These are phyloP conservation scores for Ceratocystis ficicola DNA, from an alignment of 2,329 filamentous ascomycete species.

Conservation along the genomic window DNA sequence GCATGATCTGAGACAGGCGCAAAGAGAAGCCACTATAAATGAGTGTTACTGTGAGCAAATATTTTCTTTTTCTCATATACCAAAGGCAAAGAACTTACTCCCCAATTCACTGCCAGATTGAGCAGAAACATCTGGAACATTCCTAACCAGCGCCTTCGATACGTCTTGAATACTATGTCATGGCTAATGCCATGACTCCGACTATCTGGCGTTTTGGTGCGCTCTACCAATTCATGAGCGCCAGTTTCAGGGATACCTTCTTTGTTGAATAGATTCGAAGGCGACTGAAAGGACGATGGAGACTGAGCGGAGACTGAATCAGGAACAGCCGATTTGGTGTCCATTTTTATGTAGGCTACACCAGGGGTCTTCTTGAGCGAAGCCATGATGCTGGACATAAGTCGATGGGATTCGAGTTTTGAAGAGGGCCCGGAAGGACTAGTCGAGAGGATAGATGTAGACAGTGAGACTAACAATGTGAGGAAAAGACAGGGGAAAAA, in stretches of 20 bases:
- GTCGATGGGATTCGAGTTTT: background rate
- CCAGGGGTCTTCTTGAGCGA: background rate
- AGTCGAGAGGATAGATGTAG: background rate
- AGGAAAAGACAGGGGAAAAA: conserved; percentile 1
- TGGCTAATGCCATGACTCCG: conserved; percentile 6
- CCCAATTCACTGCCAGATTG: conserved; percentile 91
- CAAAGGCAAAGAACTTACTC: conserved; percentile 47
- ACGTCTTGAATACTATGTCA: conserved; percentile 36
- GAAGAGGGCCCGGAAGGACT: background rate
- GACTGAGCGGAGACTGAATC: background rate
- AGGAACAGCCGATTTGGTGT: background rate
- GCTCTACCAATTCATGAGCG: background rate
- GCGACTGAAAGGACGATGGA: background rate
- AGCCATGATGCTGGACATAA: conserved; percentile 3
- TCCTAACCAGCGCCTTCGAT: conserved; percentile 83
- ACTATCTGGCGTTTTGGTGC: conserved; percentile 16
- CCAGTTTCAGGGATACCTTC: conserved; percentile 11
- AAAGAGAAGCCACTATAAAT: conserved; percentile 73
- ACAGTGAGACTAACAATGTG: background rate
- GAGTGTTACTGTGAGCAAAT: conserved; percentile 13
- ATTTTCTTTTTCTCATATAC: background rate
- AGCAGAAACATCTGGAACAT: conserved; percentile 70
- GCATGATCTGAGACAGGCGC: conserved; percentile 67
- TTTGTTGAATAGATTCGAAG: conserved; percentile 1
- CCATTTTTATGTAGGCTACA: conserved; percentile 18